Evolutionary conservation across 1,284 basidiomycete species (phyloP).

Genomic region (Cerioporus squamosus): DNA sequence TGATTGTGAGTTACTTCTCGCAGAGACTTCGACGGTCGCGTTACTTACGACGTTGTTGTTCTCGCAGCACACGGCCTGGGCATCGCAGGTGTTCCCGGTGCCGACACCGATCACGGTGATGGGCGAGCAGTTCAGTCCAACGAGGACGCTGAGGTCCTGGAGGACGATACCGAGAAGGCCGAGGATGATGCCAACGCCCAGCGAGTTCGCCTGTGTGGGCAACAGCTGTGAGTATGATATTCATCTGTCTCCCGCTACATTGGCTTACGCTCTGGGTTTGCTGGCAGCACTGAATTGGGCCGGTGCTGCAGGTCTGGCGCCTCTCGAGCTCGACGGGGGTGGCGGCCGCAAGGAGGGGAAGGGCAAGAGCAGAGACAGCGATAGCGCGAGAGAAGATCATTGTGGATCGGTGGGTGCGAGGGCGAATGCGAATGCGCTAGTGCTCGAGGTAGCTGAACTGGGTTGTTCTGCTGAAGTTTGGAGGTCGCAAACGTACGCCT

Average conservation of each 20-base stretch:
- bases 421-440: constrained; percentile 5
- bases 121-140: constrained; percentile 19
- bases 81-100: constrained; percentile 8
- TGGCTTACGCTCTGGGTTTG: constrained; percentile 6
- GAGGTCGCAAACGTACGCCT: not conserved
- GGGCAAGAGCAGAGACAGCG: constrained; percentile 21
- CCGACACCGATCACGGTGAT: constrained; percentile 19
- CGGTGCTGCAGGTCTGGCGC: constrained; percentile 23
- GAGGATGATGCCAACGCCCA: constrained; percentile 8
- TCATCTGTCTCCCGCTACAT: not conserved
- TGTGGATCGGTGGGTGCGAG: constrained; percentile 10
- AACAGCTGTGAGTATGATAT: not conserved
- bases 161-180: constrained; percentile 19
- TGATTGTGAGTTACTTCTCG: no score
- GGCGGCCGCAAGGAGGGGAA: constrained; percentile 34
- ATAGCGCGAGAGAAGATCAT: constrained; percentile 18
- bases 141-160: constrained; percentile 4
- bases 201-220: constrained; percentile 10
- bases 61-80: constrained; percentile 18
- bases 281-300: constrained; percentile 23
- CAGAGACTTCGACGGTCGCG: no score
- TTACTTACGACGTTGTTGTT: constrained; percentile 19
- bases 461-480: constrained; percentile 18
- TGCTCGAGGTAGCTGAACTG: constrained; percentile 17
- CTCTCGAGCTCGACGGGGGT: constrained; percentile 26